Evolutionary conservation across 75 land plant genomes (phyloP).

Genomic region (Chamaecyparis obtusa): DNA sequence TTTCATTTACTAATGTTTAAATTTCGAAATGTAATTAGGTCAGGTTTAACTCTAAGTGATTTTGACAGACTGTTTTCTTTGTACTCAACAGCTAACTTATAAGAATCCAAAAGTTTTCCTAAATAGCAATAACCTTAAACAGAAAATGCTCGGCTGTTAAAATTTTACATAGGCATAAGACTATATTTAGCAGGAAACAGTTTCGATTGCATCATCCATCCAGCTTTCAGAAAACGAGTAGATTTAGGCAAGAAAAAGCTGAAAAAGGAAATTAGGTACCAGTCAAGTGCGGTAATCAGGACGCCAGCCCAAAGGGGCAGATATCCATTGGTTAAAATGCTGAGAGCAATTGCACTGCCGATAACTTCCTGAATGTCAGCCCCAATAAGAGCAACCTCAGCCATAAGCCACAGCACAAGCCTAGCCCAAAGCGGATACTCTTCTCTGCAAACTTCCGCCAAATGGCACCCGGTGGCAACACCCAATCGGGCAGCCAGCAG

Average conservation of each 20-base stretch:
- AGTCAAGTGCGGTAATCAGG: constrained; percentile 79
- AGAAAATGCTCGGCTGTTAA: too few species aligned
- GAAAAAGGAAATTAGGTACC: constrained; percentile 23
- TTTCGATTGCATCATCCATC: not conserved
- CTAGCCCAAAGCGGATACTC: constrained; percentile 79
- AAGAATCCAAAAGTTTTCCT: too few species aligned
- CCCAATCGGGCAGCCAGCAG: constrained; percentile 82
- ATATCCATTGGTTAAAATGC: constrained; percentile 69
- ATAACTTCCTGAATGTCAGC: constrained; percentile 98
- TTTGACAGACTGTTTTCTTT: too few species aligned
- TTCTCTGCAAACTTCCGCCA: constrained; percentile 84
- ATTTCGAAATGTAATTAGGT: too few species aligned
- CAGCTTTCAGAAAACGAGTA: not conserved
- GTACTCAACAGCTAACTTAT: too few species aligned
- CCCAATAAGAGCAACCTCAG: constrained; percentile 87
- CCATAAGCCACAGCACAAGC: constrained; percentile 75
- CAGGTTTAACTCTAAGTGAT: too few species aligned
- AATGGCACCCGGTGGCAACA: constrained; percentile 86
- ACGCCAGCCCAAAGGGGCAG: constrained; percentile 91
- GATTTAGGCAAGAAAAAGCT: not conserved
- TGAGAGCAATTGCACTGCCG: constrained; percentile 94
- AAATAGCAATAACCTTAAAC: too few species aligned
- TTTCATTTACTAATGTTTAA: too few species aligned
- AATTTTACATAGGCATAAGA: too few species aligned
- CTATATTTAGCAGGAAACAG: not conserved